Evolutionary conservation across 148 eudicot genomes (phyloP).

Genomic region (Rhododendron henanense): DNA sequence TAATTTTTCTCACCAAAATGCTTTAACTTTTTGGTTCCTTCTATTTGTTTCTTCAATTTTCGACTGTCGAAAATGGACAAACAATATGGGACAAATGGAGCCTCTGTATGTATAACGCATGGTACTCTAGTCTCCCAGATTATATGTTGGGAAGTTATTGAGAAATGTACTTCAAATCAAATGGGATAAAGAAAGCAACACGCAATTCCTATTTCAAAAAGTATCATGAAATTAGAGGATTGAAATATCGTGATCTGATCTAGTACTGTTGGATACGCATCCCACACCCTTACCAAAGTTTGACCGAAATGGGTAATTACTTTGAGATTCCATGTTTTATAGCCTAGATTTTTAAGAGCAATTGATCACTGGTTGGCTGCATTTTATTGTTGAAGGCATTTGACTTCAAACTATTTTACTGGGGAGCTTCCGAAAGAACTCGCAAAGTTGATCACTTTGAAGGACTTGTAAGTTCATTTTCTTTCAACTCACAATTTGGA

Average conservation of each 20-base stretch:
- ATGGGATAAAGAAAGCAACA: neutral
- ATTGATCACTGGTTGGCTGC: neutral
- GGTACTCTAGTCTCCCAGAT: neutral
- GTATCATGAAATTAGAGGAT: neutral
- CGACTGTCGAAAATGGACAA: neutral
- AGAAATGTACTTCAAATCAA: neutral
- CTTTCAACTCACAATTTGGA: neutral
- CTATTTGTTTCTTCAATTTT: too few species aligned
- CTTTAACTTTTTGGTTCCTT: neutral
- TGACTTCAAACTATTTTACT: constrained; percentile 35
- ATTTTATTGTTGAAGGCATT: constrained; percentile 18
- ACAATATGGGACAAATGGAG: neutral
- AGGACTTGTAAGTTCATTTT: constrained; percentile 31
- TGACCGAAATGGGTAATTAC: neutral
- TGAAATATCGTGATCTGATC: neutral
- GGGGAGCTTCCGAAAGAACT: constrained; percentile 28
- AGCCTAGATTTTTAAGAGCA: neutral
- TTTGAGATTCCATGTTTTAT: neutral
- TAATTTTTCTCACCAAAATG: neutral
- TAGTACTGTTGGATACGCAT: too few species aligned
- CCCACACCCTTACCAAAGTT: neutral
- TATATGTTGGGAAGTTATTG: neutral
- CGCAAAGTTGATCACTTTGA: constrained; percentile 27
- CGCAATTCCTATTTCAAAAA: too few species aligned
- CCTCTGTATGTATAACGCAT: too few species aligned